phyloP scores from a whole-genome alignment of 805 yeast species.

The Kazachstania africana region DNA sequence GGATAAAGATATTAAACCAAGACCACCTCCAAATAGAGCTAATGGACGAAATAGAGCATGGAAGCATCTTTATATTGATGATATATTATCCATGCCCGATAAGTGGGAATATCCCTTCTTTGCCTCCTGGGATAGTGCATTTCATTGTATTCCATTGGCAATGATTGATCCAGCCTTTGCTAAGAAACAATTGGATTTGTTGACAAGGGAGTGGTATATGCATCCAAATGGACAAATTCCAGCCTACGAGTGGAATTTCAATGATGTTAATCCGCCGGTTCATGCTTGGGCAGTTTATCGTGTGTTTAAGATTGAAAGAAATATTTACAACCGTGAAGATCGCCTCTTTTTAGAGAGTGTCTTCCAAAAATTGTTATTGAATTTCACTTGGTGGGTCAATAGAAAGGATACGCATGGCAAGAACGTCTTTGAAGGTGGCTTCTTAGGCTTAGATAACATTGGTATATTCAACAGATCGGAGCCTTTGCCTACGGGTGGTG shows the following conservation, averaged over 20 bases:
- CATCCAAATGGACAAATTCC: constrained; percentile 96
- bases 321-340: constrained; percentile 74
- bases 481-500: constrained; percentile 87
- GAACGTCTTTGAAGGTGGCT: constrained; percentile 90
- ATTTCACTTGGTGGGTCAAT: constrained; percentile 97
- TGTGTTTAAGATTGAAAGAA: constrained; percentile 78
- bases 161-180: constrained; percentile 92
- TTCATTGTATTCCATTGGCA: constrained; percentile 86
- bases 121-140: constrained; percentile 95
- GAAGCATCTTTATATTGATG: constrained; percentile 83
- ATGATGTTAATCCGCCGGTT: constrained; percentile 92
- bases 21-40: constrained; percentile 72
- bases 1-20: constrained; percentile 61
- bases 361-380: constrained; percentile 77
- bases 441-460: constrained; percentile 83
- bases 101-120: constrained; percentile 95
- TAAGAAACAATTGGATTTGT: constrained; percentile 71
- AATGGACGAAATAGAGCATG: constrained; percentile 79
- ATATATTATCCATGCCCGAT: constrained; percentile 80
- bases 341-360: constrained; percentile 76
- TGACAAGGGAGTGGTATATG: constrained; percentile 94
- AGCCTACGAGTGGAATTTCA: constrained; percentile 92
- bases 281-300: constrained; percentile 94
- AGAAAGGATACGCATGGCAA: constrained; percentile 79
- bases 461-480: constrained; percentile 89